Conservation (phyloP, 2,329 filamentous ascomycete species). For the Alternaria panax region DNA sequence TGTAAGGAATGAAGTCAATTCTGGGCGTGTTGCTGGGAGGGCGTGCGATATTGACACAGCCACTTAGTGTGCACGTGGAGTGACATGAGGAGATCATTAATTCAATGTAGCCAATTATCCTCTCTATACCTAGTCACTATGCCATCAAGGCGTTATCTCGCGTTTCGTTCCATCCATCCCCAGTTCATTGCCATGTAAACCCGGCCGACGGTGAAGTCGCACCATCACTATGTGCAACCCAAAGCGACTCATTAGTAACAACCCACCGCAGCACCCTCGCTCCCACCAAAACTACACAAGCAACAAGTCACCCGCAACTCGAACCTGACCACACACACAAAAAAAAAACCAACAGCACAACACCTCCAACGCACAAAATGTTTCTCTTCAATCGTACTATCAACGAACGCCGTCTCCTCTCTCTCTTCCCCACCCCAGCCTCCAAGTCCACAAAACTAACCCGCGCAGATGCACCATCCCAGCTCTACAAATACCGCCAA, state of each 20-base stretch:
- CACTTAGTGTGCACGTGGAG: not conserved
- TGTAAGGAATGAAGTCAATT: not conserved
- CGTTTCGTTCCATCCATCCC: not conserved
- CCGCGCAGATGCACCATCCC: conserved; percentile 8
- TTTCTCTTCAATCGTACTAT: not conserved
- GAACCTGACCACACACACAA: not conserved
- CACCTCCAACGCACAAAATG: not conserved
- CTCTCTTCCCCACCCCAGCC: not conserved
- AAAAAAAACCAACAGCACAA: not conserved
- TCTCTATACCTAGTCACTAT: too few relatives aligned
- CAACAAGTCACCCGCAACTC: not conserved
- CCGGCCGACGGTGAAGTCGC: not conserved
- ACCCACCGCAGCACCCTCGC: not conserved
- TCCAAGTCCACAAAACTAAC: not conserved
- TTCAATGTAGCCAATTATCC: not conserved
- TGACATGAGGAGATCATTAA: not conserved
- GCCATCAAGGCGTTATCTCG: not conserved
- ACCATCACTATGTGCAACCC: not conserved
- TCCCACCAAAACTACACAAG: not conserved
- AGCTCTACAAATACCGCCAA: conserved; percentile 4
- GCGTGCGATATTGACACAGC: not conserved
- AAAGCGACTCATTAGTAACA: not conserved
- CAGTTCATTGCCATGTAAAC: not conserved
- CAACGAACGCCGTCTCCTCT: not conserved
- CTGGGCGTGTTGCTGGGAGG: not conserved